Conservation (phyloP, 768 basidiomycete genomes). For the Hebeloma cylindrosporum region DNA sequence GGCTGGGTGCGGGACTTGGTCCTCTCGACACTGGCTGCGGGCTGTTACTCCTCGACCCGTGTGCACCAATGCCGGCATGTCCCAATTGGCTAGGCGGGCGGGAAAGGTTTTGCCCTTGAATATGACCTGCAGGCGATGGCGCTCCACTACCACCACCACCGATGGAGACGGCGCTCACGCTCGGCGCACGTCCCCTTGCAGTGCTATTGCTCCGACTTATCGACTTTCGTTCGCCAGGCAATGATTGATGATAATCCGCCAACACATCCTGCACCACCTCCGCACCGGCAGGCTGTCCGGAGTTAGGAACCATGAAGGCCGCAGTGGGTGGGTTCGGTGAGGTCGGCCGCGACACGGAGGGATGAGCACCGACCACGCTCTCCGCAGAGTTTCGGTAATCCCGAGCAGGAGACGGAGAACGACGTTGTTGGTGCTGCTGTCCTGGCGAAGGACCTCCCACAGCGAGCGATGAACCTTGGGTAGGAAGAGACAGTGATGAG, state of each 20-base stretch:
- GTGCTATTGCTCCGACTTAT: slow-evolving; percentile 56
- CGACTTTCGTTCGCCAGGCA: slow-evolving; percentile 81
- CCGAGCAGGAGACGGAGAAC: slow-evolving; percentile 37
- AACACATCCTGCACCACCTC: slow-evolving; percentile 75
- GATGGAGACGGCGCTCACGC: slow-evolving; percentile 19
- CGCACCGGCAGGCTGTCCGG: slow-evolving; percentile 40
- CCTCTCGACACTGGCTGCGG: slow-evolving; percentile 58
- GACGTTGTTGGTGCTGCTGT: slow-evolving; percentile 22
- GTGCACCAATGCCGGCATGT: slow-evolving; percentile 82
- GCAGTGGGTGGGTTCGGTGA: slow-evolving; percentile 77
- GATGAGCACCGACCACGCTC: slow-evolving; percentile 75
- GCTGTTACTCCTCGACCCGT: slow-evolving; percentile 62
- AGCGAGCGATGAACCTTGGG: slow-evolving; percentile 14
- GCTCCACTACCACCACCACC: no score
- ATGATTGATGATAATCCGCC: slow-evolving; percentile 74
- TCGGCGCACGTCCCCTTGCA: slow-evolving; percentile 26
- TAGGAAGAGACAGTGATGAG: slow-evolving; percentile 39
- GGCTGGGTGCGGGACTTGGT: slow-evolving; percentile 44
- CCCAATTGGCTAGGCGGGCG: slow-evolving; percentile 63
- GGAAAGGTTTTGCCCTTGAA: slow-evolving; percentile 41
- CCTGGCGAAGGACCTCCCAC: slow-evolving; percentile 25
- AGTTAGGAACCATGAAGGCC: slow-evolving; percentile 72
- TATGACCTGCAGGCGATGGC: slow-evolving; percentile 24
- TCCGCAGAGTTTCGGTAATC: slow-evolving; percentile 81
- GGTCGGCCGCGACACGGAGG: slow-evolving; percentile 63